Evolutionary conservation across 2,329 filamentous ascomycete genomes (phyloP), one percentile per base, ranked within the genome.

Genomic region (Raffaelea ambrosiae): DNA sequence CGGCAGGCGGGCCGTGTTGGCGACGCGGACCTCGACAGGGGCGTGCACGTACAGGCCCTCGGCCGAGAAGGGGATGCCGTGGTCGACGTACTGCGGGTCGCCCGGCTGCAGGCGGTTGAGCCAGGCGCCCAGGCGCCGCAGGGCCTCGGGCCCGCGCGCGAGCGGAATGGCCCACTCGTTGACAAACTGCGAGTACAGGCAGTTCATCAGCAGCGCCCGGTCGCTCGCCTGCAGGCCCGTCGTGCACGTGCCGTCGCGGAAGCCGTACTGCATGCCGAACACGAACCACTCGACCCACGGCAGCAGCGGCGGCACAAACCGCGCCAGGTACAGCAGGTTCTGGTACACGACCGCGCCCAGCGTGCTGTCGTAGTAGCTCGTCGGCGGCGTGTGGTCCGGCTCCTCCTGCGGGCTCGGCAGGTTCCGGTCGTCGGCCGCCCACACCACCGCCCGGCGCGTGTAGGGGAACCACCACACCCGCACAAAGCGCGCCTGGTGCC

Each of bases 391-490:
- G 16, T 43, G 35, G 49, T 52, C 68, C 38, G 75, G 67, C 33
- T 43, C 49, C 13, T 52, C 54, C 19, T 33, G 43, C 3, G 54
- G 56, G 1, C 80, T 71, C 48, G 26, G 26, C 26, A 29, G 26
- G 7, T 29, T 29, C 7, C 26, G 88, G 62, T 86, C 85, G 43
- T 88, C 77, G n/a, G 89, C 93, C 38, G 80, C 79, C 93, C 93
- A 98, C 41, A 94, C 78, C 43, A 97, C 86, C 0, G 88, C 88
- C 41, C 88, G 79, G 48, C 88, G 80, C 61, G 86, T 88, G 67
- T 97, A 95, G 0, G 93, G 93, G 61, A 95, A 83, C 93, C 93
- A 98, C 91, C 93, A 98, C 23, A 96, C 88, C 23, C 93, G 79
- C 22, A 94, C 88, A 60, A 91, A 98, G 64, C 97, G 89, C 52